Evolutionary conservation across 1,284 basidiomycete genomes (phyloP).

Genomic region (Mycena citricolor): DNA sequence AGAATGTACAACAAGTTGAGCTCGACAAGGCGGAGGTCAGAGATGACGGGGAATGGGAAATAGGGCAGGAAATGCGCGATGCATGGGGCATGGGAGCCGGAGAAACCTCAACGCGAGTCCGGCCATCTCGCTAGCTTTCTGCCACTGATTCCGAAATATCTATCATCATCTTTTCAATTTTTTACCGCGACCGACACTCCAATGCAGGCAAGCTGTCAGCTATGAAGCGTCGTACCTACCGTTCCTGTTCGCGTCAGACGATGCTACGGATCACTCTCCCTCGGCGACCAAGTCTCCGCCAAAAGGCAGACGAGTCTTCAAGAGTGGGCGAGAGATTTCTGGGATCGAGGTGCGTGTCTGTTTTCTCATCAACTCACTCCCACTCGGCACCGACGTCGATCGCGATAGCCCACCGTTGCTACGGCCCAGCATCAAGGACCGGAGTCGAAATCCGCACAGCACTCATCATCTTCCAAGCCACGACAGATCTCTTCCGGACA

Average conservation of each 20-base stretch:
- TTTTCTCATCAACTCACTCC: too few relatives aligned
- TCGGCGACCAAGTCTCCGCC: slow-evolving; percentile 24
- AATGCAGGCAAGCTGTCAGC: slow-evolving; percentile 29
- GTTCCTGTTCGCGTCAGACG: slow-evolving; percentile 55
- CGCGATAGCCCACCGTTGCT: too few relatives aligned
- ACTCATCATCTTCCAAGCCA: too few relatives aligned
- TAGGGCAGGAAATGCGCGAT: slow-evolving; percentile 53
- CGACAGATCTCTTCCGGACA: too few relatives aligned
- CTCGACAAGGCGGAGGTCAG: slow-evolving; percentile 50
- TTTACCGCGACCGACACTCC: background rate
- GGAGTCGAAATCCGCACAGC: too few relatives aligned
- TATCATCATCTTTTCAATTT: background rate
- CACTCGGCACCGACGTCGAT: too few relatives aligned
- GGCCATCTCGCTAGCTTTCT: background rate
- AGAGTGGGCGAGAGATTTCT: slow-evolving; percentile 44
- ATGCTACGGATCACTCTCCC: slow-evolving; percentile 25
- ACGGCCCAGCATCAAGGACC: too few relatives aligned
- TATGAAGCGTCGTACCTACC: slow-evolving; percentile 73
- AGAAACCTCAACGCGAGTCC: slow-evolving; percentile 33
- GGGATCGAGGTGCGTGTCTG: slow-evolving; percentile 35
- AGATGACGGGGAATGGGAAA: slow-evolving; percentile 71
- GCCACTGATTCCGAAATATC: background rate
- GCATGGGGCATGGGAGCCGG: slow-evolving; percentile 54
- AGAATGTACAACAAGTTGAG: slow-evolving; percentile 50
- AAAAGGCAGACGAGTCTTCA: slow-evolving; percentile 45